Percentiles rank a stretch among this genome's conserved stretches.
Evolutionary conservation across 495 filamentous ascomycete genomes (phyloP).

Genomic region (Daldinia vernicosa): DNA sequence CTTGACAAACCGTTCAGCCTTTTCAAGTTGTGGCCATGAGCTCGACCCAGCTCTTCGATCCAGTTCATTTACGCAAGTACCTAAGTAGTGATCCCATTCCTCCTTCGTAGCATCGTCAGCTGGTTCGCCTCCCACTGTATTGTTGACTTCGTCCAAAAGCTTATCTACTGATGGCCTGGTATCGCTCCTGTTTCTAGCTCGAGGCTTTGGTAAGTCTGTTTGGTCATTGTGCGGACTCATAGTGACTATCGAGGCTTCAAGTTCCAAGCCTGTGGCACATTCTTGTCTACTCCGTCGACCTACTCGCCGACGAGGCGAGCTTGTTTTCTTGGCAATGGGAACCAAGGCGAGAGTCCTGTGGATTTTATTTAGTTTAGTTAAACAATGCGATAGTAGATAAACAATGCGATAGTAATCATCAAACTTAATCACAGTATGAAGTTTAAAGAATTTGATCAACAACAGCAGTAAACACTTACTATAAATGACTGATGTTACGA

Average conservation of each 20-base stretch:
- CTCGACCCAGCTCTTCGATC: not conserved
- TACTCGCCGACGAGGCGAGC: not conserved
- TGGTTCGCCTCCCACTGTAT: conserved; percentile 9
- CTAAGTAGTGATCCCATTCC: conserved; percentile 5
- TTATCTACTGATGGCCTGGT: conserved; percentile 1
- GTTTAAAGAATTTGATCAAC: not conserved
- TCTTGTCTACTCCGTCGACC: not conserved
- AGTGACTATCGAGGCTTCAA: not conserved
- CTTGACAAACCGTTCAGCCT: conserved; percentile 5
- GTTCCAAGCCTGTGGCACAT: not conserved
- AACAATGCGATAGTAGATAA: not conserved
- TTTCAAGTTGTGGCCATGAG: conserved; percentile 13
- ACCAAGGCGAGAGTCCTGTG: not conserved
- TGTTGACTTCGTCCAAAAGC: conserved; percentile 7
- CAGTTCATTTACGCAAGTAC: conserved; percentile 7
- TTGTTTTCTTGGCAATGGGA: not conserved
- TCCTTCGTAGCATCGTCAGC: conserved; percentile 5
- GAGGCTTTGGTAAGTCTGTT: not conserved
- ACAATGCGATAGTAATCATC: not conserved
- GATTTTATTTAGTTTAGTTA: not conserved
- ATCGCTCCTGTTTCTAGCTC: not conserved
- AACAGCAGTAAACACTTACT: not conserved
- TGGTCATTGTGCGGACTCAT: not conserved
- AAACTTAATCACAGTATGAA: not conserved
- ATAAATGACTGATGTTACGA: not conserved